Percentiles rank a stretch among this genome's conserved stretches.
Evolutionary conservation across 2,329 filamentous ascomycete species (phyloP).

Genomic region (Sporothrix dimorphospora): DNA sequence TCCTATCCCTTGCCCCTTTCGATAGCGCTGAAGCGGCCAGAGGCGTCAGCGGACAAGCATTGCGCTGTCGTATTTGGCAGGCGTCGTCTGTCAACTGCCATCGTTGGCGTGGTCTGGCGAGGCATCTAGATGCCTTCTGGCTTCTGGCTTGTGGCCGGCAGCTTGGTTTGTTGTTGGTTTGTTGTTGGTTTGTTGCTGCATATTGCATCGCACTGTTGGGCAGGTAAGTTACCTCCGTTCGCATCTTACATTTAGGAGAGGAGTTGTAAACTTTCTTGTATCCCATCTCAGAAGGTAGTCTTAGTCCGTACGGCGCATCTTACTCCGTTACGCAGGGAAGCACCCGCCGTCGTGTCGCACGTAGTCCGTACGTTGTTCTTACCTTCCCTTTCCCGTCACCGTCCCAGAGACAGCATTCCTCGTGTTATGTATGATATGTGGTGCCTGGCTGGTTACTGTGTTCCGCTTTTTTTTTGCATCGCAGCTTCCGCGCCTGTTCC

Average conservation of each 20-base stretch:
- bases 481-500: not conserved
- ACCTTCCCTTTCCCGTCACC: not conserved
- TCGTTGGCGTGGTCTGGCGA: not conserved
- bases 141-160: no score
- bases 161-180: no score
- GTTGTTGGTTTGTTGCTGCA: not conserved
- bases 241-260: not conserved
- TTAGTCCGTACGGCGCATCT: not conserved
- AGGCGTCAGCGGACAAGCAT: not conserved
- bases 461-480: slow-evolving; percentile 13
- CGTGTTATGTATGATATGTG: slow-evolving; percentile 13
- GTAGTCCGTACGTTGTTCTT: not conserved
- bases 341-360: not conserved
- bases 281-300: slow-evolving; percentile 1
- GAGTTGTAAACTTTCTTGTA: not conserved
- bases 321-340: not conserved
- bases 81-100: not conserved
- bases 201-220: not conserved
- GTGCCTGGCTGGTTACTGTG: not conserved
- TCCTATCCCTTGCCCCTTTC: not conserved
- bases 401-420: slow-evolving; percentile 18
- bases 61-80: slow-evolving; percentile 2
- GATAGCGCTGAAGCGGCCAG: not conserved
- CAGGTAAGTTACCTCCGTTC: no score
- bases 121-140: not conserved